A percentile compares a stretch with the other conserved stretches of the same genome.
phyloP scores from a whole-genome alignment of 768 basidiomycete genomes.

The Boletus rufocinnamomeus region DNA sequence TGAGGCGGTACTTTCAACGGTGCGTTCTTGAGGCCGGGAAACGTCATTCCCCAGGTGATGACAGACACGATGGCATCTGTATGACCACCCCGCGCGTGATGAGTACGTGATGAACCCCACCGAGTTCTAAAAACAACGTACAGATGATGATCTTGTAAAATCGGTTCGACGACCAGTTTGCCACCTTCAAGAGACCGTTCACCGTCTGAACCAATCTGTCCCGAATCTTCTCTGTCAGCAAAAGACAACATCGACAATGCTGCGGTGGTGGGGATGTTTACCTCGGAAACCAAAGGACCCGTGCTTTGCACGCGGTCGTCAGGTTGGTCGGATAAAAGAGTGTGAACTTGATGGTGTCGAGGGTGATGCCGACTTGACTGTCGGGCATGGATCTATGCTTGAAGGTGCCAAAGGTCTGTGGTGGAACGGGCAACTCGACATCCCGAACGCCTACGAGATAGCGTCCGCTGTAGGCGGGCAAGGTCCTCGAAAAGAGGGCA shows the following conservation, averaged over 20 bases:
- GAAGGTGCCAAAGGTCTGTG: constrained; percentile 30
- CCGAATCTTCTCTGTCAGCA: neutral
- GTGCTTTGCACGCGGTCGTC: neutral
- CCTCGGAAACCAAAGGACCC: constrained; percentile 34
- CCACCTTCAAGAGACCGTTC: constrained; percentile 35
- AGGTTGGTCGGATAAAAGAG: constrained; percentile 35
- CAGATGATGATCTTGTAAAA: constrained; percentile 29
- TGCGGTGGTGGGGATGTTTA: neutral
- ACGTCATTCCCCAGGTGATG: constrained; percentile 34
- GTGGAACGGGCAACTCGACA: constrained; percentile 32
- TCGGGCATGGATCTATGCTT: constrained; percentile 25
- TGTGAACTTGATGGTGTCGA: constrained; percentile 35
- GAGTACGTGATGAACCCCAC: neutral
- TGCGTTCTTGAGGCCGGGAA: constrained; percentile 33
- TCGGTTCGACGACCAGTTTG: constrained; percentile 32
- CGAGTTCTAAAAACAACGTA: constrained; percentile 1
- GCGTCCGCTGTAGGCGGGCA: constrained; percentile 34
- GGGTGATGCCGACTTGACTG: constrained; percentile 27
- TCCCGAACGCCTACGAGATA: constrained; percentile 37
- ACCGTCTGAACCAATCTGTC: constrained; percentile 35
- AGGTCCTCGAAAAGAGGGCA: constrained; percentile 27
- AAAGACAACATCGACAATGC: neutral
- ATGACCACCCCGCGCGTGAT: neutral
- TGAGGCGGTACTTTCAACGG: constrained; percentile 21
- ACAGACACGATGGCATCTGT: constrained; percentile 28